These are phyloP conservation scores for Vitellaria paradoxa DNA, from an alignment of 179 eudicot genomes.

Conservation along the genomic window DNA sequence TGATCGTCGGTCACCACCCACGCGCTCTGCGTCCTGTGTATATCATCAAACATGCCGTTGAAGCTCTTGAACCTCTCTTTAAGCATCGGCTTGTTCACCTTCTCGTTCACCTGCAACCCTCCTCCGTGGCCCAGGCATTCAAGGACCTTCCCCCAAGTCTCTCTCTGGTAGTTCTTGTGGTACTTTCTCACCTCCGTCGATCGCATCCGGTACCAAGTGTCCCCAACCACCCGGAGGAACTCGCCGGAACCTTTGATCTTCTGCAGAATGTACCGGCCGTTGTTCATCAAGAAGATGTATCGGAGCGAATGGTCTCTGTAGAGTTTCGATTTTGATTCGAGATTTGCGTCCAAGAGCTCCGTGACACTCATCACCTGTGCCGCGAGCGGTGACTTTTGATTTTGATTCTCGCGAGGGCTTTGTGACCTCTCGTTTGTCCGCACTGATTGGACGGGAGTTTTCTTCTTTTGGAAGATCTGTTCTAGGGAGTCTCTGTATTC, in stretches of 20 bases:
- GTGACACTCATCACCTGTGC: conserved; percentile 38
- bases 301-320: conserved; percentile 44
- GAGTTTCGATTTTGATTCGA: conserved; percentile 36
- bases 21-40: conserved; percentile 49
- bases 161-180: conserved; percentile 61
- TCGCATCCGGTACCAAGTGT: conserved; percentile 47
- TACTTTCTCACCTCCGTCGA: conserved; percentile 53
- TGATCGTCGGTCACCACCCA: conserved; percentile 70
- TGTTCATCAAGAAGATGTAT: conserved; percentile 56
- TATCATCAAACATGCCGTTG: conserved; percentile 44
- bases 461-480: conserved; percentile 42
- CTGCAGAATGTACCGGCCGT: conserved; percentile 54
- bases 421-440: not conserved
- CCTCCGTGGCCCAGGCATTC: conserved; percentile 53
- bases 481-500: conserved; percentile 33
- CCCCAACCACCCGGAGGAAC: conserved; percentile 50
- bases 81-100: conserved; percentile 36
- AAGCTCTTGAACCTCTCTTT: conserved; percentile 60
- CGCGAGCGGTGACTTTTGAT: conserved; percentile 27
- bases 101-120: conserved; percentile 35
- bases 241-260: conserved; percentile 53
- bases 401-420: not conserved
- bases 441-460: not conserved
- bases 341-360: conserved; percentile 26
- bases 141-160: conserved; percentile 45